Evolutionary conservation across 345 rosid genomes (phyloP).

Genomic region (Ceriops decandra): DNA sequence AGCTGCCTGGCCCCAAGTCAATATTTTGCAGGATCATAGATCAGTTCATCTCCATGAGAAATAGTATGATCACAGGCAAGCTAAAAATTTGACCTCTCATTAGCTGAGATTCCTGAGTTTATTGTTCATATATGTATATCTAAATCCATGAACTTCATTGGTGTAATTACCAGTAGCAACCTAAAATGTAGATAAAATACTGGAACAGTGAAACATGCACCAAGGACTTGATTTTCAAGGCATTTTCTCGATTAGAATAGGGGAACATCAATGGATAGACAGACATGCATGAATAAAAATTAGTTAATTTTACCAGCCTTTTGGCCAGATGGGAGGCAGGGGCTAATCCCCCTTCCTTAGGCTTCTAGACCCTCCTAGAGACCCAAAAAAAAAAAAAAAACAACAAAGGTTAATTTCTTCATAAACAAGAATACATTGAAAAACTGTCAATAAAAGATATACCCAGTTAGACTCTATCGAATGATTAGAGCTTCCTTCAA

Average conservation of each 20-base stretch:
- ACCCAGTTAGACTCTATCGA: too few species aligned
- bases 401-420: too few species aligned
- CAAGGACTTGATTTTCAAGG: not conserved
- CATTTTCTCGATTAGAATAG: not conserved
- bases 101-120: not conserved
- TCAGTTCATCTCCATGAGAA: not conserved
- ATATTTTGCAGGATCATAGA: not conserved
- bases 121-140: not conserved
- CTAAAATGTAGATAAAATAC: too few species aligned
- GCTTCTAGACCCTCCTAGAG: too few species aligned
- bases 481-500: too few species aligned
- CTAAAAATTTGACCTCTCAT: not conserved
- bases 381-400: too few species aligned
- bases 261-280: not conserved
- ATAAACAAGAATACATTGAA: too few species aligned
- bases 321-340: too few species aligned
- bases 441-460: too few species aligned
- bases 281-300: not conserved
- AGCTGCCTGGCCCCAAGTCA: slow-evolving; percentile 34
- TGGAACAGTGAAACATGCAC: not conserved
- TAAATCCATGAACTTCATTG: not conserved
- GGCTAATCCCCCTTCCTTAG: too few species aligned
- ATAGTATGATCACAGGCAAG: not conserved
- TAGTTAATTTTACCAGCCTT: too few species aligned
- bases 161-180: not conserved